Evolutionary conservation across 2,329 filamentous ascomycete genomes (phyloP), one percentile per base, ranked within the genome.

Genomic region (Coniosporium tulheliwenetii): DNA sequence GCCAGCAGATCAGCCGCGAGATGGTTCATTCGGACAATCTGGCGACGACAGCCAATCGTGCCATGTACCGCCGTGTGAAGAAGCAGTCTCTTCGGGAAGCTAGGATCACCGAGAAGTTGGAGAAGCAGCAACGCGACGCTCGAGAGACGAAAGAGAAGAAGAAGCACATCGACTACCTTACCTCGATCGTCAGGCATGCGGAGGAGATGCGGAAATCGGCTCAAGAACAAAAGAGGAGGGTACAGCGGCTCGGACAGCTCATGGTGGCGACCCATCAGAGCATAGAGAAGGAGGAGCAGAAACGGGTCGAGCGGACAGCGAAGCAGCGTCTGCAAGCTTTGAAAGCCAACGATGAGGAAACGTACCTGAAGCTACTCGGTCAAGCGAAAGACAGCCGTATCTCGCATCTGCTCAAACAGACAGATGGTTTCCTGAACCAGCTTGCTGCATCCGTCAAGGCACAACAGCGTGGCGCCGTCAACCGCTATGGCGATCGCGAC

Each of bases 381-480:
- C 89, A 98, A 63, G 91, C 91, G 54, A 98, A 98, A 70, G 91
- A 98, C 68, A 96, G 89, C 33, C 89, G 91, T 79, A 98, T 98
- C 48, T 94, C 91, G 8, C 91, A 98, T 60, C 68, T 98, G 55
- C 80, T 98, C 52, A 85, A 85, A 57, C 91, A 98, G 65, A 98
- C 91, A 39, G 89, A 98, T 60, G 87, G 87, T 40, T 98, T 98
- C 77, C 72, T 98, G 65, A 82, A 87, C 51, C 89, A 96, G 62
- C 80, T 98, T 45, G 87, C 93, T 38, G 81, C 84, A 2, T 96
- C 91, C 12, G 91, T 98, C 57, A 91, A 93, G 59, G 79, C 80
- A 42, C 91, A 98, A 61, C 91, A 98, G 60, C 81, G 87, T 40
- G 83, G 79, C 55, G 79, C 83, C 35, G 79, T 77, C 30, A 77